These are phyloP conservation scores for Lentinula sp. DNA, from an alignment of 768 basidiomycete species.

Conservation along the genomic window DNA sequence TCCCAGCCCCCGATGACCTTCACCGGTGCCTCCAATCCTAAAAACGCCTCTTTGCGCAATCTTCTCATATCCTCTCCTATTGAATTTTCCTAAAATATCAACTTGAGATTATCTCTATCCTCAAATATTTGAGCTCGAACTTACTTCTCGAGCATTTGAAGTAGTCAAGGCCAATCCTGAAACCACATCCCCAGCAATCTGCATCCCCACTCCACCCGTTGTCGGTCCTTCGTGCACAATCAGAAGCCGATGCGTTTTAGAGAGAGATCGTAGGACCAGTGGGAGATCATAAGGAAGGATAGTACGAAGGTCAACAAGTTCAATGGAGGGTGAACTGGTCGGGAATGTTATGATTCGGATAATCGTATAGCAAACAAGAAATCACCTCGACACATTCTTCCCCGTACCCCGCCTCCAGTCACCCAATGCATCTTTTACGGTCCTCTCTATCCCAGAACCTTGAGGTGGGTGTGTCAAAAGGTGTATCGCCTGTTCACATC, in stretches of 20 bases:
- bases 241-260: constrained; percentile 77
- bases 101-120: too few species aligned
- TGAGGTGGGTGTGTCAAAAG: constrained; percentile 61
- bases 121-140: too few species aligned
- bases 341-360: constrained; percentile 65
- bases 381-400: not conserved
- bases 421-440: not conserved
- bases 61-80: not conserved
- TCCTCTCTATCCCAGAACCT: not conserved
- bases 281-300: constrained; percentile 88
- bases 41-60: constrained; percentile 76
- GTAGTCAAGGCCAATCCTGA: not conserved
- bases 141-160: too few species aligned
- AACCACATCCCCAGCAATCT: constrained; percentile 80
- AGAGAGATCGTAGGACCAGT: constrained; percentile 75
- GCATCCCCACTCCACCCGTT: constrained; percentile 83
- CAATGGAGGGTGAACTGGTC: constrained; percentile 65
- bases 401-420: not conserved
- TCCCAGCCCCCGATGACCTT: constrained; percentile 90
- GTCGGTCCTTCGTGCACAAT: constrained; percentile 91
- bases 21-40: constrained; percentile 84
- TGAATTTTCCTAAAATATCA: not conserved
- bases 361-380: constrained; percentile 18
- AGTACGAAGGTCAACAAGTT: constrained; percentile 87
- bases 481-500: constrained; percentile 79